A percentile compares a stretch with the other conserved stretches of the same genome.
Conservation (phyloP, 2,329 filamentous ascomycete genomes). For the Akanthomyces muscarius region DNA sequence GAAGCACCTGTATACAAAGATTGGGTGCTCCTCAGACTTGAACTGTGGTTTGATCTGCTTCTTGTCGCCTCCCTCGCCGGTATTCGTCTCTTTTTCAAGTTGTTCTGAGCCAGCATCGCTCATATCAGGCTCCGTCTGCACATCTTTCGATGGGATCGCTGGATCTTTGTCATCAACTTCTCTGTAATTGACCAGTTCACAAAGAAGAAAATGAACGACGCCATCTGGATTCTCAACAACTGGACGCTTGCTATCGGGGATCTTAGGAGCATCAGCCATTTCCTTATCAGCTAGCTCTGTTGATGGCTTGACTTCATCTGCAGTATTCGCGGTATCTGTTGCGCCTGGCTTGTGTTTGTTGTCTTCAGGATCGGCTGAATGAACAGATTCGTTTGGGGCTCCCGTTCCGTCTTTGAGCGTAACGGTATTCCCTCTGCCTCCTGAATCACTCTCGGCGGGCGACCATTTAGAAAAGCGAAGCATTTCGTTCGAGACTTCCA, state of each 20-base stretch:
- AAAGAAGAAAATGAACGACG: slow-evolving; percentile 90
- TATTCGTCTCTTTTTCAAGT: slow-evolving; percentile 28
- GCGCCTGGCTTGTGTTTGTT: slow-evolving; percentile 19
- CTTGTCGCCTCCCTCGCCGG: slow-evolving; percentile 50
- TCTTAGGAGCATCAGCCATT: slow-evolving; percentile 62
- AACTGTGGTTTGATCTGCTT: slow-evolving; percentile 70
- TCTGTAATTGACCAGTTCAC: slow-evolving; percentile 84
- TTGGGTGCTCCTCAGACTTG: slow-evolving; percentile 89
- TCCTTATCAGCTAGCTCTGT: slow-evolving; percentile 58
- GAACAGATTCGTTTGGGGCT: slow-evolving; percentile 17
- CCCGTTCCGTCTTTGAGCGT: slow-evolving; percentile 38
- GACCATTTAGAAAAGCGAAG: slow-evolving; percentile 66
- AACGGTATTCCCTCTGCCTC: slow-evolving; percentile 33
- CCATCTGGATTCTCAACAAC: slow-evolving; percentile 90
- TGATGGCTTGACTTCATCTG: slow-evolving; percentile 53
- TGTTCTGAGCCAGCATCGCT: slow-evolving; percentile 21
- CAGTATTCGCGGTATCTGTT: slow-evolving; percentile 17
- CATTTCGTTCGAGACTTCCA: slow-evolving; percentile 82
- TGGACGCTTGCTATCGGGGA: slow-evolving; percentile 70
- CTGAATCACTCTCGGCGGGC: slow-evolving; percentile 31
- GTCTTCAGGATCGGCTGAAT: slow-evolving; percentile 18
- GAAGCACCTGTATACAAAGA: slow-evolving; percentile 95
- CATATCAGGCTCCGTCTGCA: slow-evolving; percentile 33
- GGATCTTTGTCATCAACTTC: slow-evolving; percentile 85
- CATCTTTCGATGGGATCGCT: slow-evolving; percentile 39